Base-by-base conservation (phyloP, 176 grass and related monocot genomes). In the Lolium multiflorum region DNA sequence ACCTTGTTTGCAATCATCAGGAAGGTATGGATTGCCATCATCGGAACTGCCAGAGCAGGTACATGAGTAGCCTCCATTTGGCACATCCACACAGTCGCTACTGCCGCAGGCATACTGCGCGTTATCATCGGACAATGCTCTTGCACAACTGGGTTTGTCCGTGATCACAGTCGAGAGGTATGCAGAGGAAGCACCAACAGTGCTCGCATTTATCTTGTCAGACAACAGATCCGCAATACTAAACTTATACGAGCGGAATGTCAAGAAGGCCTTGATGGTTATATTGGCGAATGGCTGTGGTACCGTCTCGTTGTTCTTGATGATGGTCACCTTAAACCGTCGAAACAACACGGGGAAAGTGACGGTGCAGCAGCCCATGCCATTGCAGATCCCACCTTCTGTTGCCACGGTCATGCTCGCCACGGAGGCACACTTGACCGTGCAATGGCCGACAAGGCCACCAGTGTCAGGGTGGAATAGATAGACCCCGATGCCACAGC, bases 1-100 rank as follows among this genome's bases (percentile, higher is more conserved):
- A 89, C 87, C 76, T 63, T 74, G 76, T 69, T 83, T 82, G 86
- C 86, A 88, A 59, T 39, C 80, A 77, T 77, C 50, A 37, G 56
- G 18, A 70, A 83, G 17, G 80, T 88, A 88, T 9, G 80, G 86
- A 14, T 83, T 83, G 38, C 86, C 86, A 25, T 37, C 71, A 69
- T 77, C 51, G 46, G 62, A 77, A 49, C 57, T 57, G 20, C 18
- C 1, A 22, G 72, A 39, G 80, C 86, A 88, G 21, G 80, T 21
- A 77, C 86, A 88, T 1, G 24, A 50, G 61, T 88, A 88, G 7
- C 80, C 72, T 77, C 86, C 80, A 7, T 83, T 83, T 70, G 26
- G 0, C 14, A 77, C 80, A 88, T 88, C 18, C n/a, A 15, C 7
- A 13, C 86, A 83, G 12, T 59, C 18, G 39, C 51, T 88, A 78